Evolutionary conservation across 306 rosid genomes (phyloP), one percentile per base, ranked within the genome.

Genomic region (Inga laurina): DNA sequence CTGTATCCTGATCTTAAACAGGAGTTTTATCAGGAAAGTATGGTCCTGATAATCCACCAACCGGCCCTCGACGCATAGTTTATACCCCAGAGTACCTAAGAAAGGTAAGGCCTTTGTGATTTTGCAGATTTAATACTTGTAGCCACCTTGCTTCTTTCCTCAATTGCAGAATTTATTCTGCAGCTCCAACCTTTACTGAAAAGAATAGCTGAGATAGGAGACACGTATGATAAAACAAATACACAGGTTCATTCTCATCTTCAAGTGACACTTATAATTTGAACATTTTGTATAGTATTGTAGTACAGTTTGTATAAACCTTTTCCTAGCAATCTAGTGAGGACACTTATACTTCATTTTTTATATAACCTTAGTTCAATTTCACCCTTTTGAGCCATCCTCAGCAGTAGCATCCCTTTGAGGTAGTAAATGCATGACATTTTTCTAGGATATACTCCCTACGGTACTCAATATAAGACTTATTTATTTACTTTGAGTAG

Each of bases 11-110:
- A 51, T 51, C 19, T 67, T 74, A 44, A 71, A 81, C 89, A 93
- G 99, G 99, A 80, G 89, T 74, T 86, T 91, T 96, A 10, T 88
- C 97, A 1, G 99, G 99, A 68, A 96, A 93, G 89, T 93, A 96
- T 82, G 87, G 90, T 70, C 94, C 97, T 18, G 88, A 78, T 49
- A 93, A 92, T 72, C 93, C 94, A 24, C 99, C 99, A 65, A 77
- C 79, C 16, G 97, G 99, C 44, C 98, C 99, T 74, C 91, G 97
- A 76, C 71, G 93, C 9, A 79, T 79, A 82, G 91, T 96, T 76
- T 96, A 92, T 82, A 93, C 97, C 67, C 93, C 92, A 3, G 94
- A 92, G 7, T 92, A 89, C 81, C 84, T 96, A 56, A 87, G 88
- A 18, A 92, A 51, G 87, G 99, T 93, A 84, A 41, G 61, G 30